Percentiles rank a stretch among this genome's conserved stretches.
Conservation (phyloP, 345 rosid species). For the Citrus trifoliata region DNA sequence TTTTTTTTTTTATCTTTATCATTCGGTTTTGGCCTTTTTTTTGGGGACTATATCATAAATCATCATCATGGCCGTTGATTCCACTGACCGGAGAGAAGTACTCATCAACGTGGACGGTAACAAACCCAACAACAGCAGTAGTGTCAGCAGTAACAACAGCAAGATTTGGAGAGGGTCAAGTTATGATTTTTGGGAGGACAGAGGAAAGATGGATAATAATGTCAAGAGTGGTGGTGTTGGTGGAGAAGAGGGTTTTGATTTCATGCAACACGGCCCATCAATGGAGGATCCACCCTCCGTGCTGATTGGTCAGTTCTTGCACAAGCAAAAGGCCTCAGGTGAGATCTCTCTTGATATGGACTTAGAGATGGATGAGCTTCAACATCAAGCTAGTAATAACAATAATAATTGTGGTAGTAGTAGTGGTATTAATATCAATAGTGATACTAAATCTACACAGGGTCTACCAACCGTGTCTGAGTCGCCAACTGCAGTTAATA, state of each 20-base stretch:
- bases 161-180: conserved; percentile 66
- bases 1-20: not conserved
- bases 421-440: not conserved
- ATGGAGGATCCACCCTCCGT: conserved; percentile 66
- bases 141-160: conserved; percentile 13
- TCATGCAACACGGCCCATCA: conserved; percentile 15
- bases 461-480: conserved; percentile 37
- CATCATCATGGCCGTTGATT: conserved; percentile 34
- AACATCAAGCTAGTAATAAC: conserved; percentile 9
- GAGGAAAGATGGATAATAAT: conserved; percentile 4
- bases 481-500: conserved; percentile 22
- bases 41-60: not conserved
- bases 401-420: not conserved
- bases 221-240: conserved; percentile 17
- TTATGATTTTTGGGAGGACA: conserved; percentile 43
- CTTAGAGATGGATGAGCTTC: conserved; percentile 67
- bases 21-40: not conserved
- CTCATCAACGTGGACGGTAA: conserved; percentile 35
- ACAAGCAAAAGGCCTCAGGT: conserved; percentile 68
- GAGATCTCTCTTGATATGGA: conserved; percentile 75
- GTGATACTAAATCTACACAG: not conserved
- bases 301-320: conserved; percentile 68
- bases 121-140: conserved; percentile 1
- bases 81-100: conserved; percentile 35
- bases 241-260: conserved; percentile 31